Conservation (phyloP, 139 green algal species). For the Tetraselmis striata region DNA sequence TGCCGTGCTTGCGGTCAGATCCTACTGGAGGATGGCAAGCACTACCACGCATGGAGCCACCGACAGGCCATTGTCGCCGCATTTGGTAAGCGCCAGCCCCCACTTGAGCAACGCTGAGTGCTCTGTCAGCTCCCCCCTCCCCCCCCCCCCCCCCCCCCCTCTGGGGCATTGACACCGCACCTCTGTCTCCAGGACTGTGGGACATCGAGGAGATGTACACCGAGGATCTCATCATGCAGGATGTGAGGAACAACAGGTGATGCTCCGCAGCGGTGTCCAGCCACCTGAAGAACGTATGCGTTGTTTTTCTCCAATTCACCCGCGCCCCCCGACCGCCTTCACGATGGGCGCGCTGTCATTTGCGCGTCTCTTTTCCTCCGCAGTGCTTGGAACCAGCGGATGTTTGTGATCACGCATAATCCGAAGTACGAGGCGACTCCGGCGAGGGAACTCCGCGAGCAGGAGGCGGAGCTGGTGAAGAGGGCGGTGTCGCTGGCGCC, state of each 20-base stretch:
- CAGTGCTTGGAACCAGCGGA: constrained; percentile 73
- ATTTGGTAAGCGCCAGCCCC: neutral
- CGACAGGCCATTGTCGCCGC: constrained; percentile 43
- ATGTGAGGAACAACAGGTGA: constrained; percentile 79
- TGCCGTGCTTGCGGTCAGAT: too few species aligned
- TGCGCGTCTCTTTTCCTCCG: too few species aligned
- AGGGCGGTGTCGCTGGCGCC: neutral
- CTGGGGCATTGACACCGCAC: too few species aligned
- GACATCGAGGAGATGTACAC: constrained; percentile 48
- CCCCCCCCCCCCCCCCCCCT: too few species aligned
- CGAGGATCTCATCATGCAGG: constrained; percentile 38
- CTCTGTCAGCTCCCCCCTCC: too few species aligned
- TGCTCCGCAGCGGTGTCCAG: too few species aligned
- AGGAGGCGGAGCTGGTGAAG: neutral
- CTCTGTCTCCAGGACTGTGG: constrained; percentile 38
- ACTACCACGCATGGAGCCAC: constrained; percentile 88
- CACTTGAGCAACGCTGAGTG: too few species aligned
- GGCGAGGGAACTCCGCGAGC: neutral
- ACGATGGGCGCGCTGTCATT: too few species aligned
- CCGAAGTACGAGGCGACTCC: neutral
- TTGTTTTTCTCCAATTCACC: too few species aligned
- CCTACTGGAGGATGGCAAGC: constrained; percentile 82
- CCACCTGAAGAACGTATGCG: too few species aligned
- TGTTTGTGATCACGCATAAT: constrained; percentile 44
- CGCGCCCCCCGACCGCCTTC: too few species aligned